Evolutionary conservation across 1,139 yeast species (phyloP).

Genomic region (Protomyces gravidus): DNA sequence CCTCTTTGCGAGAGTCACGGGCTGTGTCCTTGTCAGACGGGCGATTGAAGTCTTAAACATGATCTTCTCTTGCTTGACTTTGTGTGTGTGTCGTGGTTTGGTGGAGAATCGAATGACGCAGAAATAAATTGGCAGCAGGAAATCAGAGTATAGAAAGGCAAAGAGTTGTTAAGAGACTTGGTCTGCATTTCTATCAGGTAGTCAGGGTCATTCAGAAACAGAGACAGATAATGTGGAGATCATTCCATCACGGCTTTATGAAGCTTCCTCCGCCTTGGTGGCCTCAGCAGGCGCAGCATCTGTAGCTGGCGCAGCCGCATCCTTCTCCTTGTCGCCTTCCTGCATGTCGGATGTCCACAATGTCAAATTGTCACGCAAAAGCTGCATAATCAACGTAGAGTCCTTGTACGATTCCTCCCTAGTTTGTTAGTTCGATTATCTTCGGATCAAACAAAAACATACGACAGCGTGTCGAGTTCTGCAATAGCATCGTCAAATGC

Average conservation of each 20-base stretch:
- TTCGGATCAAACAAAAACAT: neutral
- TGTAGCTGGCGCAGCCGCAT: conserved; percentile 46
- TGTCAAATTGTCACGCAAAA: conserved; percentile 95
- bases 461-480: conserved; percentile 88
- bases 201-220: no score
- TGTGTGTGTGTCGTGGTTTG: neutral
- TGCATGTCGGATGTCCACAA: conserved; percentile 68
- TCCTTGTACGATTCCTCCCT: conserved; percentile 94
- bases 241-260: no score
- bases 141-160: neutral
- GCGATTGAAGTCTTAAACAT: neutral
- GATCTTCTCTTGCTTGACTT: no score
- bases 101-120: neutral
- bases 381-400: conserved; percentile 96
- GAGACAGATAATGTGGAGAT: no score
- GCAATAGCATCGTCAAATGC: conserved; percentile 99
- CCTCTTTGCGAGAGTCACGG: neutral
- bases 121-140: neutral
- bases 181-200: no score
- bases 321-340: conserved; percentile 57
- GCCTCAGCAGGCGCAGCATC: conserved; percentile 35
- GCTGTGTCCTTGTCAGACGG: neutral
- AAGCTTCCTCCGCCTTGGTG: conserved; percentile 16
- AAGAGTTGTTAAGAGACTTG: no score
- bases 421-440: no score